phyloP scores from a whole-genome alignment of 257 asterid genomes.

The Plectranthus barbatus region DNA sequence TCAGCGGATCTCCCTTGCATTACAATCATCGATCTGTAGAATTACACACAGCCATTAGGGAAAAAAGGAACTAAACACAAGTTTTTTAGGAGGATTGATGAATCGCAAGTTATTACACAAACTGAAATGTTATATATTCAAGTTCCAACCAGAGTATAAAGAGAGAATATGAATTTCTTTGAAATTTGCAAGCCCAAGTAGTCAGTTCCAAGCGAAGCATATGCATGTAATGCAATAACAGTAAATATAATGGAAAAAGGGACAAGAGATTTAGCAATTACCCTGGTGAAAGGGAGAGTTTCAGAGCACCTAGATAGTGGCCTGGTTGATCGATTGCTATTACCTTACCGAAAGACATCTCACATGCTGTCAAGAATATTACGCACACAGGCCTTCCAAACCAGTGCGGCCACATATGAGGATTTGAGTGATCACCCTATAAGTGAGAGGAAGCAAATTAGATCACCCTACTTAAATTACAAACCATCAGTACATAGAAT shows the following conservation, averaged over 20 bases:
- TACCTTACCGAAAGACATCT: constrained; percentile 64
- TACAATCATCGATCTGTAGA: constrained; percentile 57
- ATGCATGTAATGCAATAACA: background rate
- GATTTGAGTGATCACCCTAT: constrained; percentile 88
- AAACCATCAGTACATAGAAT: constrained; percentile 8
- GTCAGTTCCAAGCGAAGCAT: background rate
- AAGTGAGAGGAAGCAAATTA: constrained; percentile 22
- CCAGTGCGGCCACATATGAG: constrained; percentile 72
- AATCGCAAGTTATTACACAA: background rate
- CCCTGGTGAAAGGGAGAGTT: constrained; percentile 73
- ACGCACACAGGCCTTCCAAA: constrained; percentile 70
- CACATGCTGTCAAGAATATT: constrained; percentile 71
- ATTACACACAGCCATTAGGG: no score
- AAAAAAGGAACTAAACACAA: background rate
- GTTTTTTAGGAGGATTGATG: no score
- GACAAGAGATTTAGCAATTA: constrained; percentile 21
- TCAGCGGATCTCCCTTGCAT: constrained; percentile 74
- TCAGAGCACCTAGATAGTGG: constrained; percentile 61
- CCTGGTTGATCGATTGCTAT: constrained; percentile 59
- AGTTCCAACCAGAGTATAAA: background rate
- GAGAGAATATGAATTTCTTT: background rate
- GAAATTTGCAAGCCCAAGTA: background rate
- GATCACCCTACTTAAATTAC: constrained; percentile 1
- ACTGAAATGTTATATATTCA: background rate
- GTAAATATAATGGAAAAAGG: background rate